These are phyloP conservation scores for Penicillium sclerotiorum DNA, from an alignment of 2,329 filamentous ascomycete genomes.

Conservation along the genomic window DNA sequence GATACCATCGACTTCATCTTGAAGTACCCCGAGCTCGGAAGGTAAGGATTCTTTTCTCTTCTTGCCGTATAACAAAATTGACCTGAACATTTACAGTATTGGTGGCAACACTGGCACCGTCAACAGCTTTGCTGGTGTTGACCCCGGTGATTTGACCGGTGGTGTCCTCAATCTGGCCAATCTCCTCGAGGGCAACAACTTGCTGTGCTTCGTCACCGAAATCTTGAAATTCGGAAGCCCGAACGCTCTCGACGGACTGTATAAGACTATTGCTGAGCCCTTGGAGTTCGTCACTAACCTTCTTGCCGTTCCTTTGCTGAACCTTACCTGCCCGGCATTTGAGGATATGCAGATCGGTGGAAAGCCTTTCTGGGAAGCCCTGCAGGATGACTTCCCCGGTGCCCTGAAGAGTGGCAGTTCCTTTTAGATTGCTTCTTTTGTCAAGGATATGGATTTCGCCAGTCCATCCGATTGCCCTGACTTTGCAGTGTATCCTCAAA, in stretches of 20 bases:
- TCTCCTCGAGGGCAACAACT: constrained; percentile 44
- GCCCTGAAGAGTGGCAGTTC: constrained; percentile 27
- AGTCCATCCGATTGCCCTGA: too few species aligned
- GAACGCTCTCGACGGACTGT: constrained; percentile 33
- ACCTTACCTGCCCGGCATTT: constrained; percentile 36
- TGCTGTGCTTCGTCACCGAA: constrained; percentile 44
- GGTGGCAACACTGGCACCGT: constrained; percentile 57
- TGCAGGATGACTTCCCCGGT: constrained; percentile 33
- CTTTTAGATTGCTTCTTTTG: constrained; percentile 7
- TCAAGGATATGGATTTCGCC: too few species aligned
- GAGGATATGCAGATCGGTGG: constrained; percentile 34
- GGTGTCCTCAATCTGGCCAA: constrained; percentile 41
- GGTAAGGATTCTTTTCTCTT: constrained; percentile 17
- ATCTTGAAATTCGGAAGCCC: constrained; percentile 37
- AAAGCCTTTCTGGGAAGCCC: constrained; percentile 32
- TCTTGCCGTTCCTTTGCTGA: constrained; percentile 30
- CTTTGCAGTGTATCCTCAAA: too few species aligned
- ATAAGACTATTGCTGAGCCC: constrained; percentile 31
- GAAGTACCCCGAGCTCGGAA: constrained; percentile 47
- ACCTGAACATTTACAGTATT: constrained; percentile 33
- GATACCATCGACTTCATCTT: constrained; percentile 44
- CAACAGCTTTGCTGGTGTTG: constrained; percentile 55
- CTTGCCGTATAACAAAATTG: neutral
- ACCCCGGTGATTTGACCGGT: constrained; percentile 47
- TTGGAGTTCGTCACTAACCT: constrained; percentile 33